Percentiles rank a stretch among this genome's conserved stretches.
phyloP scores from a whole-genome alignment of 2,329 filamentous ascomycete species.

The Aureobasidium sp. region DNA sequence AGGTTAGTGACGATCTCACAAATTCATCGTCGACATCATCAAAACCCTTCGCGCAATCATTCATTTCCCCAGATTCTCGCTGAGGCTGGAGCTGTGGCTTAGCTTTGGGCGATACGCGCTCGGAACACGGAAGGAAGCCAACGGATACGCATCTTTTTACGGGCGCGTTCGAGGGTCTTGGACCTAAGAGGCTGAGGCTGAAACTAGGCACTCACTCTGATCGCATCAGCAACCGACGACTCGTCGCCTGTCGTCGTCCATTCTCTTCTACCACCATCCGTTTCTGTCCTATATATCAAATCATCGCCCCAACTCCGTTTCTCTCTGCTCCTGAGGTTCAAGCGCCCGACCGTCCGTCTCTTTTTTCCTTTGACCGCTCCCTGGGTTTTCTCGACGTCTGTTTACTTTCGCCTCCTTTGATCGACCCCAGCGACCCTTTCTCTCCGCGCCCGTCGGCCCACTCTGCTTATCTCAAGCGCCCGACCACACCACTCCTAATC shows the following conservation, averaged over 20 bases:
- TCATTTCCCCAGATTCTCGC: neutral
- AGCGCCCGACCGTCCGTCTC: neutral
- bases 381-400: neutral
- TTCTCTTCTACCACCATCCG: slow-evolving; percentile 6
- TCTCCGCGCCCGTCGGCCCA: neutral
- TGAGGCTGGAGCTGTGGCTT: neutral
- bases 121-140: neutral
- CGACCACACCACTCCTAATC: neutral
- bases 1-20: neutral
- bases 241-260: neutral
- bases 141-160: neutral
- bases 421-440: neutral
- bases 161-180: neutral
- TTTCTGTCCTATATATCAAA: neutral
- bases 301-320: neutral
- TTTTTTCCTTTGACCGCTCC: neutral
- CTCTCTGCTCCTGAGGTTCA: neutral
- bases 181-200: neutral
- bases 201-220: neutral
- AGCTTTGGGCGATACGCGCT: neutral
- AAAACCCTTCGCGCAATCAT: slow-evolving; percentile 1
- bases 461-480: neutral
- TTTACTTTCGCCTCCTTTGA: neutral
- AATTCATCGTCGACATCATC: slow-evolving; percentile 12
- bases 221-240: neutral